Evolutionary conservation across 805 yeast species (phyloP).

Genomic region (Candida railenensis): DNA sequence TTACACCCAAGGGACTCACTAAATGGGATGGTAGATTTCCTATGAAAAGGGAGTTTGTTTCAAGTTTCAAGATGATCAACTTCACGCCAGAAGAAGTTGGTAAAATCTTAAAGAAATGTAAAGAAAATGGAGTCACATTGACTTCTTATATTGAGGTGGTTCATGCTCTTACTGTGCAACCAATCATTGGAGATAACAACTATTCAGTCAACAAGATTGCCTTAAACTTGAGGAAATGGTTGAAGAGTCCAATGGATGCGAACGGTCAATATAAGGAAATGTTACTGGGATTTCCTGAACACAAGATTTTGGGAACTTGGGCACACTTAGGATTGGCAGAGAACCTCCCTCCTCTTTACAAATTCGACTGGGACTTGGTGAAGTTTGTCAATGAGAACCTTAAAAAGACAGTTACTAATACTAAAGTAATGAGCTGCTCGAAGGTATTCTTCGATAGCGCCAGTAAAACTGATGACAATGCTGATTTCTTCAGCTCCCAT

Average conservation of each 20-base stretch:
- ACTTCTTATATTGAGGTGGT: slow-evolving; percentile 30
- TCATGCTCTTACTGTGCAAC: slow-evolving; percentile 23
- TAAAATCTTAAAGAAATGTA: slow-evolving; percentile 25
- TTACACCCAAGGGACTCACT: slow-evolving; percentile 17
- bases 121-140: slow-evolving; percentile 26
- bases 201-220: slow-evolving; percentile 29
- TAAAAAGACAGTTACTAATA: slow-evolving; percentile 17
- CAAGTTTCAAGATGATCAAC: slow-evolving; percentile 27
- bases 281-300: slow-evolving; percentile 15
- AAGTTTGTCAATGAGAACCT: slow-evolving; percentile 18
- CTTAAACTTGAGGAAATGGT: slow-evolving; percentile 31
- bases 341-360: slow-evolving; percentile 26
- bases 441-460: slow-evolving; percentile 17
- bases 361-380: slow-evolving; percentile 34
- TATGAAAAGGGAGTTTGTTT: slow-evolving; percentile 10
- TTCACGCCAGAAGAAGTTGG: slow-evolving; percentile 23
- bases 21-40: slow-evolving; percentile 34
- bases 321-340: slow-evolving; percentile 34
- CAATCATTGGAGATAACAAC: slow-evolving; percentile 19
- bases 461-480: slow-evolving; percentile 15
- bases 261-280: background rate
- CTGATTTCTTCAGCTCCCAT: slow-evolving; percentile 18
- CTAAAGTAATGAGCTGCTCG: slow-evolving; percentile 20
- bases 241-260: slow-evolving; percentile 6
- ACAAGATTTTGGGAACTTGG: slow-evolving; percentile 29